Percentiles rank a stretch among this genome's conserved stretches.
These are phyloP conservation scores for Lodderomyces metapsilosis DNA, from an alignment of 1,139 yeast species.

Conservation along the genomic window DNA sequence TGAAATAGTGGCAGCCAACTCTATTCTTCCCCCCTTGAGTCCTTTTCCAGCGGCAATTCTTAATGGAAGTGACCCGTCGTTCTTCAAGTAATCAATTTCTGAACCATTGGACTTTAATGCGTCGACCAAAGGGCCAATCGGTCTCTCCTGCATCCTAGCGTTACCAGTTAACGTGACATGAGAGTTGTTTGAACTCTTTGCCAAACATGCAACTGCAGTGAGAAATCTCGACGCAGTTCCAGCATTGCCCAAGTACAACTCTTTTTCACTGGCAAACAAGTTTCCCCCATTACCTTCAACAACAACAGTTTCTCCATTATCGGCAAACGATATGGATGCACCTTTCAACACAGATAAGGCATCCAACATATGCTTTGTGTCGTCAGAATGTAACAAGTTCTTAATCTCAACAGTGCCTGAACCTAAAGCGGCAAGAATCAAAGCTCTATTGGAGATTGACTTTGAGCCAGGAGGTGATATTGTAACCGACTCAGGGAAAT, in stretches of 20 bases:
- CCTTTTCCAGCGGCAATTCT: conserved; percentile 68
- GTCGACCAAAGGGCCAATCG: conserved; percentile 94
- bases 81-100: conserved; percentile 65
- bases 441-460: conserved; percentile 93
- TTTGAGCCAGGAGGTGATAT: conserved; percentile 95
- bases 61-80: conserved; percentile 83
- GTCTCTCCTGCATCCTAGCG: conserved; percentile 96
- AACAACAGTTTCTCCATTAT: conserved; percentile 85
- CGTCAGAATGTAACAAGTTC: conserved; percentile 90
- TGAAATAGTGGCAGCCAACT: conserved; percentile 92
- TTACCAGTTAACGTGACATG: conserved; percentile 82
- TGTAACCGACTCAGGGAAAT: conserved; percentile 40
- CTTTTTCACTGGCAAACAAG: conserved; percentile 55
- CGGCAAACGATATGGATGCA: conserved; percentile 77
- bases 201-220: conserved; percentile 87
- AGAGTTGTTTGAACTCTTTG: conserved; percentile 27
- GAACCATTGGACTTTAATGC: conserved; percentile 84
- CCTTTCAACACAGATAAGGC: conserved; percentile 82
- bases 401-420: conserved; percentile 78
- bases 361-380: conserved; percentile 89
- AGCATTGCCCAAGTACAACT: conserved; percentile 90
- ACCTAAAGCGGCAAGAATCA: conserved; percentile 89
- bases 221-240: conserved; percentile 97
- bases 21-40: conserved; percentile 87
- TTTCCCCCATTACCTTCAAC: conserved; percentile 86